Evolutionary conservation across 1,284 basidiomycete species (phyloP).

Genomic region (Ganoderma leucocontextum): DNA sequence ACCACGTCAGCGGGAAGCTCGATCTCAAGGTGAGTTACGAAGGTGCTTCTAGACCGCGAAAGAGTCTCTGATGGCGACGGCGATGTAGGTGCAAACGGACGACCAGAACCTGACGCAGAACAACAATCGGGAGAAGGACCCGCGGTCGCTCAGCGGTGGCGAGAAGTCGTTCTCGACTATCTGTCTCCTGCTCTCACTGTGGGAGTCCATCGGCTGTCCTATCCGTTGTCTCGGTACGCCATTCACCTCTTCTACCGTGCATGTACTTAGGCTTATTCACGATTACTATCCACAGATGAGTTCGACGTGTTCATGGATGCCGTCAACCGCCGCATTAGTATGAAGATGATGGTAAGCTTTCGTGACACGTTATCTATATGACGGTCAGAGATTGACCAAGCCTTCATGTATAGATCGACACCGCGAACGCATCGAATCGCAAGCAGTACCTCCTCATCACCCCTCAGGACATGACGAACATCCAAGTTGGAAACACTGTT

Average conservation of each 20-base stretch:
- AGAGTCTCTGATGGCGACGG: background rate
- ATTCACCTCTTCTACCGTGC: conserved; percentile 1
- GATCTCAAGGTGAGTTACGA: conserved; percentile 64
- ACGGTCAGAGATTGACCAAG: background rate
- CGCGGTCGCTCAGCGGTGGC: conserved; percentile 87
- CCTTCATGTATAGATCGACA: conserved; percentile 69
- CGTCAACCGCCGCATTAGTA: conserved; percentile 90
- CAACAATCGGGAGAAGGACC: conserved; percentile 73
- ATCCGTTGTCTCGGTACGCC: conserved; percentile 89
- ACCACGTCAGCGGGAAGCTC: conserved; percentile 77
- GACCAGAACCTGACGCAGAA: conserved; percentile 75
- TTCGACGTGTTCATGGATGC: conserved; percentile 98
- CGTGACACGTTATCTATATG: background rate
- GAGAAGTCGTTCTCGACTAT: conserved; percentile 99
- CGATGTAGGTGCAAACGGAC: conserved; percentile 74
- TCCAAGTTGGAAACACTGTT: conserved; percentile 67
- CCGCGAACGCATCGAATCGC: conserved; percentile 82
- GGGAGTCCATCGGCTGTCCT: conserved; percentile 95
- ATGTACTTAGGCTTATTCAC: background rate
- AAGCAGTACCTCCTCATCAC: conserved; percentile 95
- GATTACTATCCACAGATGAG: conserved; percentile 61
- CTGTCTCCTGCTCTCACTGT: conserved; percentile 90
- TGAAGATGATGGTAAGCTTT: conserved; percentile 86
- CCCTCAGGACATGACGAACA: conserved; percentile 83
- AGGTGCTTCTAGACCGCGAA: background rate